Evolutionary conservation across 1,284 basidiomycete species (phyloP).

Genomic region (Heliocybe sulcata): DNA sequence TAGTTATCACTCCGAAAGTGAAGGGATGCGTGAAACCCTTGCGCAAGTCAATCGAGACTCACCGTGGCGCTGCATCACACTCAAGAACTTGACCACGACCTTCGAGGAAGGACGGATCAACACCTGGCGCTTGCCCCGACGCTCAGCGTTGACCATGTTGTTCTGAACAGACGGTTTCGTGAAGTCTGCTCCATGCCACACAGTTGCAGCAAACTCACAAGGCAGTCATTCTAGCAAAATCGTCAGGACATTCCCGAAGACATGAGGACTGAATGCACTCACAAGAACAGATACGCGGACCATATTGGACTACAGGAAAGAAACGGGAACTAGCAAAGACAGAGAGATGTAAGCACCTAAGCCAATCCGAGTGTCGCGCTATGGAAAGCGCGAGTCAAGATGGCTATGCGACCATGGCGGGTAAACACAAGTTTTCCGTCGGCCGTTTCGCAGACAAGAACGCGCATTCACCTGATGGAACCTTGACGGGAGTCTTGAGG

Average conservation of each 20-base stretch:
- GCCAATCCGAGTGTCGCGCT: constrained; percentile 79
- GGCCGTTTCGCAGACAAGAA: constrained; percentile 5
- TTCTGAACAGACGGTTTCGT: constrained; percentile 40
- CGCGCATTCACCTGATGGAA: constrained; percentile 7
- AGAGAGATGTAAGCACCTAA: constrained; percentile 28
- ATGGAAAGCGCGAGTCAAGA: constrained; percentile 75
- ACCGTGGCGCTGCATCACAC: constrained; percentile 98
- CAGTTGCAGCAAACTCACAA: constrained; percentile 33
- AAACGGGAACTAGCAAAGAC: constrained; percentile 16
- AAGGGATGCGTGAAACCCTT: constrained; percentile 8
- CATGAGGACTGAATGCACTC: constrained; percentile 24
- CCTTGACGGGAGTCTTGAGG: constrained; percentile 4
- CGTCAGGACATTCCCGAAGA: neutral
- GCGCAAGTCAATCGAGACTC: constrained; percentile 28
- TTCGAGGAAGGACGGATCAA: constrained; percentile 93
- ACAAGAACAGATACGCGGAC: constrained; percentile 82
- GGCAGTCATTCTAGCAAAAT: constrained; percentile 68
- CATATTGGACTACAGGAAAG: constrained; percentile 42
- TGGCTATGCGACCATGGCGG: constrained; percentile 30
- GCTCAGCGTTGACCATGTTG: constrained; percentile 98
- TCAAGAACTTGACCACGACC: constrained; percentile 93
- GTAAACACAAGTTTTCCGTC: constrained; percentile 8
- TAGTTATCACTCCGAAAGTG: constrained; percentile 65
- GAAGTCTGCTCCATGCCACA: neutral
- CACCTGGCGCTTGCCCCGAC: constrained; percentile 96